Evolutionary conservation across 202 grass and related monocot genomes (phyloP), one percentile per base, ranked within the genome.

Genomic region (Schoenoplectus tabernaemontani): DNA sequence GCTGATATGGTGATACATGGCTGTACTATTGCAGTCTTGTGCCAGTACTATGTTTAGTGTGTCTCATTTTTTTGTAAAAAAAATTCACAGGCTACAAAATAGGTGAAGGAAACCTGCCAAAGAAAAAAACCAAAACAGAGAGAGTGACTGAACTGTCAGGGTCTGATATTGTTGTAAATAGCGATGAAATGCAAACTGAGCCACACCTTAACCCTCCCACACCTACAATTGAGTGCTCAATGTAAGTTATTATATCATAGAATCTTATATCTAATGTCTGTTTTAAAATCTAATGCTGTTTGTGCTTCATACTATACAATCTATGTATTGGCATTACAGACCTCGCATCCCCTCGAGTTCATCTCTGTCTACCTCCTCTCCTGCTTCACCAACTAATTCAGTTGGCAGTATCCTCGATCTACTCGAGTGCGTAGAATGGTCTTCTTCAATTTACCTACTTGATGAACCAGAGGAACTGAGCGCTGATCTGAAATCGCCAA

Each of bases 51-150:
- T 53, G 48, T 53, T 51, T 51, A 53, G 17, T 53, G 16, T 53
- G n/a, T n/a, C 5, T 17, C 1, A 17, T 15, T 53, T 15, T n/a
- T 71, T 16, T 3, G 59, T n/a, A 64, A 36, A 73, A 38, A 38
- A 86, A 79, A 58, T 51, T 75, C n/a, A n/a, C n/a, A n/a, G n/a
- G 68, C 34, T 32, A 11, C 43, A 78, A 86, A 47, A 56, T 76
- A 15, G 78, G 76, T 30, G 79, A 78, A 44, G 76, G 66, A 46
- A 69, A 86, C 68, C 84, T 38, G 38, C 28, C 78, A 34, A 78
- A 82, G 24, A 74, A 81, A 41, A 33, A 34, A 17, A 41, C 30
- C 4, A 79, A 77, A 30, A 36, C 36, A 46, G 51, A 67, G 65
- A 76, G 17, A 56, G 62, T 7, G 34, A 81, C 62, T 37, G 67